Conservation (phyloP, 345 rosid genomes). For the Adansonia digitata region DNA sequence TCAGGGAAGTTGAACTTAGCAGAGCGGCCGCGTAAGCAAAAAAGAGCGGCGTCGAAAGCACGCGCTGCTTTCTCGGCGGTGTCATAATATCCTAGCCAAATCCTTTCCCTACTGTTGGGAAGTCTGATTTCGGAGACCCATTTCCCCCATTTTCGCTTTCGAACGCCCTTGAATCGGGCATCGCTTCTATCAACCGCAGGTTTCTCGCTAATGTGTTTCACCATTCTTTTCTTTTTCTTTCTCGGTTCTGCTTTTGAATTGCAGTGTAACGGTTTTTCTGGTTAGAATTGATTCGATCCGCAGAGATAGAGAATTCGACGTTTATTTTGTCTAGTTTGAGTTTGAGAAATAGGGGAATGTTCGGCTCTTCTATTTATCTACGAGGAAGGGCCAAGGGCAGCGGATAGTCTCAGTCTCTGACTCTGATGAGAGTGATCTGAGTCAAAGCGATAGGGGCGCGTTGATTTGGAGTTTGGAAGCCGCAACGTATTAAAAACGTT, state of each 20-base stretch:
- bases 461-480: background rate
- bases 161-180: constrained; percentile 42
- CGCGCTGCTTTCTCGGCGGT: constrained; percentile 66
- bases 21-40: constrained; percentile 66
- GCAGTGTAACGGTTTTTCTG: background rate
- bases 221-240: constrained; percentile 11
- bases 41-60: constrained; percentile 72
- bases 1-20: no score
- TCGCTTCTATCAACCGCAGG: constrained; percentile 20
- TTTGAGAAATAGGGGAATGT: background rate
- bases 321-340: no score
- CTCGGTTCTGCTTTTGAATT: background rate
- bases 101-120: constrained; percentile 46
- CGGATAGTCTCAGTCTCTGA: no score
- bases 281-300: no score
- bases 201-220: constrained; percentile 15
- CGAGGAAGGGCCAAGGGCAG: no score
- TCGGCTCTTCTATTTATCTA: constrained; percentile 12
- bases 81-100: constrained; percentile 64
- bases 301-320: no score
- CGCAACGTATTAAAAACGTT: background rate
- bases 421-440: background rate
- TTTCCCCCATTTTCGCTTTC: constrained; percentile 66
- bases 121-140: no score
- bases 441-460: constrained; percentile 17